phyloP scores from a whole-genome alignment of 2,329 filamentous ascomycete genomes.

The Clonostachys solani region DNA sequence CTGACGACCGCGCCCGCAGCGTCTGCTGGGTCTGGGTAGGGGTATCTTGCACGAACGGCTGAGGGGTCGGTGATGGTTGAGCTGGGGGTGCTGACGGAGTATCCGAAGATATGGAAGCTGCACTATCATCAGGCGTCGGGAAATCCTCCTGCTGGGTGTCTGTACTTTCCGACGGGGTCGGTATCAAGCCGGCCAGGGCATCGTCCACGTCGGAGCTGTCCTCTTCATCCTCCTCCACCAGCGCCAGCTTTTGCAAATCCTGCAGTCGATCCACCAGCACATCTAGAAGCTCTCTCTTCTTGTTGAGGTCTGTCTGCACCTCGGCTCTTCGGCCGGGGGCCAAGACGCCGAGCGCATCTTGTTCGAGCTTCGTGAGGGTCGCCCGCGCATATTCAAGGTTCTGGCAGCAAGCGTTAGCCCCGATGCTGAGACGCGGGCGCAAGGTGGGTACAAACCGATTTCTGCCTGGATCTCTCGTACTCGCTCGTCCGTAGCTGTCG shows the following conservation, averaged over 20 bases:
- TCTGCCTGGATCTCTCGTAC: constrained; percentile 52
- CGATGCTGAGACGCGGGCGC: constrained; percentile 24
- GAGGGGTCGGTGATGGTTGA: background rate
- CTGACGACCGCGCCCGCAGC: constrained; percentile 24
- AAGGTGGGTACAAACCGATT: constrained; percentile 22
- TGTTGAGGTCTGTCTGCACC: constrained; percentile 57
- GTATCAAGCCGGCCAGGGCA: constrained; percentile 48
- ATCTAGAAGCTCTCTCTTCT: constrained; percentile 63
- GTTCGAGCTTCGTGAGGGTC: constrained; percentile 67
- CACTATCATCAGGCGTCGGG: constrained; percentile 8
- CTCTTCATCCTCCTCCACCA: constrained; percentile 24
- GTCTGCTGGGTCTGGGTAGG: constrained; percentile 25
- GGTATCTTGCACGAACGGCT: background rate
- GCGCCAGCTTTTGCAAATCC: constrained; percentile 58
- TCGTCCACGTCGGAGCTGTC: constrained; percentile 50
- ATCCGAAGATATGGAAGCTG: constrained; percentile 44
- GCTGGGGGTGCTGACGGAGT: constrained; percentile 28
- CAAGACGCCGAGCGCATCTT: constrained; percentile 58
- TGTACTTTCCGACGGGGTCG: constrained; percentile 49
- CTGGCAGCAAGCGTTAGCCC: constrained; percentile 41
- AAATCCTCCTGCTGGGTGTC: constrained; percentile 12
- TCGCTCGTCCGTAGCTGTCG: constrained; percentile 53
- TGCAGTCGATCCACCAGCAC: constrained; percentile 60
- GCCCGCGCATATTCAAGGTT: constrained; percentile 70
- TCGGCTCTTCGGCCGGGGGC: constrained; percentile 54